These are phyloP conservation scores for Saksenaea oblongispora DNA, from an alignment of 371 early-diverging fungal genomes.

Conservation along the genomic window DNA sequence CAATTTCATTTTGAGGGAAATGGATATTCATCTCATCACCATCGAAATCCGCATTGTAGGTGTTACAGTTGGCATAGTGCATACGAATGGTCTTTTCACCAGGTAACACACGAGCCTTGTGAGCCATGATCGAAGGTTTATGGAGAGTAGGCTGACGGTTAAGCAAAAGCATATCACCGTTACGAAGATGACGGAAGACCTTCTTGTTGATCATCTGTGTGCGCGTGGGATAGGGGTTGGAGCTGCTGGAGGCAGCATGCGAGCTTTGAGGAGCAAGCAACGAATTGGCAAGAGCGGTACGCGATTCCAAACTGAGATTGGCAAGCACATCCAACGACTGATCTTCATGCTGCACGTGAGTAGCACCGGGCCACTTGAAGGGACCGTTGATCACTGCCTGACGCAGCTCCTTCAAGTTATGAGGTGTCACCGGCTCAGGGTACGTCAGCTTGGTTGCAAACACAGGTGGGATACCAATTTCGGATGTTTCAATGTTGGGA, in stretches of 20 bases:
- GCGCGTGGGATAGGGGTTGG: slow-evolving; percentile 60
- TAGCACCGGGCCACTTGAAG: slow-evolving; percentile 98
- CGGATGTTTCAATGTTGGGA: slow-evolving; percentile 97
- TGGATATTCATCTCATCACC: slow-evolving; percentile 99
- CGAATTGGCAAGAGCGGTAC: slow-evolving; percentile 96
- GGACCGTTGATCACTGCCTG: slow-evolving; percentile 98
- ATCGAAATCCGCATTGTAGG: slow-evolving; percentile 99
- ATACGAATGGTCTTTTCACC: slow-evolving; percentile 99
- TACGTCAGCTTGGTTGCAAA: slow-evolving; percentile 98
- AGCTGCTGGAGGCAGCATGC: slow-evolving; percentile 43
- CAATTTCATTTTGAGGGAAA: slow-evolving; percentile 98
- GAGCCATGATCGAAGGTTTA: slow-evolving; percentile 99
- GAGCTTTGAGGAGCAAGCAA: slow-evolving; percentile 85
- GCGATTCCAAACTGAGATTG: slow-evolving; percentile 80
- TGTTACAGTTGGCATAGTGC: slow-evolving; percentile 99
- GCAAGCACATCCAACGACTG: slow-evolving; percentile 83
- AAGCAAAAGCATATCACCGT: slow-evolving; percentile 97
- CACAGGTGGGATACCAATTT: slow-evolving; percentile 98
- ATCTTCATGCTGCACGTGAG: slow-evolving; percentile 92
- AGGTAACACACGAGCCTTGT: slow-evolving; percentile 95
- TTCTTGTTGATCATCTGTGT: slow-evolving; percentile 86
- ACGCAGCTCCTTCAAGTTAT: slow-evolving; percentile 91
- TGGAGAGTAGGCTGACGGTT: slow-evolving; percentile 99
- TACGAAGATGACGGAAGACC: slow-evolving; percentile 95
- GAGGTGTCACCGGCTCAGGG: slow-evolving; percentile 97